Evolutionary conservation across 116 monocot species (phyloP).

Genomic region (Papilionanthe hybrid): DNA sequence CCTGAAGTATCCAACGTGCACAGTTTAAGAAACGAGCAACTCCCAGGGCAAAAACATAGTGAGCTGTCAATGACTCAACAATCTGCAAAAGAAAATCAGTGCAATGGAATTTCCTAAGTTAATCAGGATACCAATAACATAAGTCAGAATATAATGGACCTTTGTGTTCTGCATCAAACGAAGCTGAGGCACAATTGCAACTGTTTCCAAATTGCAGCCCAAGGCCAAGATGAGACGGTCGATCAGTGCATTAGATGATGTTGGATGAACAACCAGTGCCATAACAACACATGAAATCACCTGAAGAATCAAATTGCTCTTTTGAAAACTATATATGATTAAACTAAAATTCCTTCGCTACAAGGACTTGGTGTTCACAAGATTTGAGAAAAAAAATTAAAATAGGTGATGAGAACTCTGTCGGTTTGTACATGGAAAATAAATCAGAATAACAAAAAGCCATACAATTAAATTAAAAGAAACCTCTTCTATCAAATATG

Average conservation of each 20-base stretch:
- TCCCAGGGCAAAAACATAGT: conserved; percentile 49
- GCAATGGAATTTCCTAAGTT: neutral
- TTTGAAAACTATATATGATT: neutral
- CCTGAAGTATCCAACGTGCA: conserved; percentile 49
- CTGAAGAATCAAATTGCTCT: conserved; percentile 12
- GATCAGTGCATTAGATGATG: conserved; percentile 11
- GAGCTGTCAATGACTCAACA: conserved; percentile 47
- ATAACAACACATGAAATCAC: conserved; percentile 29
- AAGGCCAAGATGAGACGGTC: conserved; percentile 43
- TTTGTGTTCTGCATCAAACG: conserved; percentile 48
- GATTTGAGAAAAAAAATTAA: neutral
- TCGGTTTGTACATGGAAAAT: neutral
- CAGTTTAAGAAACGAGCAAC: conserved; percentile 41
- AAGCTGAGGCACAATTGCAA: conserved; percentile 46
- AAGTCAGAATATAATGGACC: conserved; percentile 13
- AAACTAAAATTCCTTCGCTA: neutral
- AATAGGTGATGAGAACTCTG: neutral
- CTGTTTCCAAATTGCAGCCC: conserved; percentile 41
- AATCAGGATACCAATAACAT: neutral
- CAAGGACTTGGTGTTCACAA: neutral
- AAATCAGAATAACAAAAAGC: too few relatives aligned
- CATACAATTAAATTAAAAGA: too few relatives aligned
- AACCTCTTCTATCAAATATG: neutral
- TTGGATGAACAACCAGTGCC: conserved; percentile 32
- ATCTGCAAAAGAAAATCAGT: conserved; percentile 18